Percentiles rank a stretch among this genome's conserved stretches.
phyloP scores from a whole-genome alignment of 768 basidiomycete species.

The Tricholoma hemisulphureum region DNA sequence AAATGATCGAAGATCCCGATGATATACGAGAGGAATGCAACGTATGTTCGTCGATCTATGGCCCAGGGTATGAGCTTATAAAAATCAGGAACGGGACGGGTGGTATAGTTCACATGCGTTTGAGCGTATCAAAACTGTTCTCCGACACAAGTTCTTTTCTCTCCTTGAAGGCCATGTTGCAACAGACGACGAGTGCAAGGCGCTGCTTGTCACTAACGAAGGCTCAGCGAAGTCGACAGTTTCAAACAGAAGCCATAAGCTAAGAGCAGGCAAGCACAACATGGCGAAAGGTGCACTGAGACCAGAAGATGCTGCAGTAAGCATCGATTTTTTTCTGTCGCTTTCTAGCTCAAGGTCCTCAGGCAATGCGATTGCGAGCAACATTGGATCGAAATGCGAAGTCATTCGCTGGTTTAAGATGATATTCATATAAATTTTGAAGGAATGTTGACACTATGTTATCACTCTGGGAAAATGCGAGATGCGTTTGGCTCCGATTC shows the following conservation, averaged over 20 bases:
- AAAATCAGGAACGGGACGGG: conserved; percentile 71
- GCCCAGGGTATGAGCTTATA: not conserved
- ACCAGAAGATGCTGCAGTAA: conserved; percentile 80
- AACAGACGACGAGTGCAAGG: conserved; percentile 70
- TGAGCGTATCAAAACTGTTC: conserved; percentile 79
- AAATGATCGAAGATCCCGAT: conserved; percentile 73
- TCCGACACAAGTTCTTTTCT: conserved; percentile 84
- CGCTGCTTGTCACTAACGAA: conserved; percentile 49
- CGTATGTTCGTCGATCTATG: conserved; percentile 45
- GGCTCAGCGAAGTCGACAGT: conserved; percentile 39
- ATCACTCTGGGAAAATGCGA: not conserved
- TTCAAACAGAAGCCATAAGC: conserved; percentile 46
- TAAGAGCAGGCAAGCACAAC: conserved; percentile 74
- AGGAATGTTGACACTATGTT: not conserved
- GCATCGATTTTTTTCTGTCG: conserved; percentile 23
- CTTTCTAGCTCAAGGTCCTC: not conserved
- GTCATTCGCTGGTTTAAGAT: conserved; percentile 31
- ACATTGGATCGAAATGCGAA: conserved; percentile 56
- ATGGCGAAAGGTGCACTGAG: conserved; percentile 85
- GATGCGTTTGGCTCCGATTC: conserved; percentile 11
- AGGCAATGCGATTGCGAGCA: conserved; percentile 73
- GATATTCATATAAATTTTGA: conserved; percentile 1
- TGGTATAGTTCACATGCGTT: conserved; percentile 82
- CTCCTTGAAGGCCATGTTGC: conserved; percentile 70
- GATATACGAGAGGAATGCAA: conserved; percentile 71